These are phyloP conservation scores for Penicillium sumatraense DNA, from an alignment of 2,329 filamentous ascomycete species.

Conservation along the genomic window DNA sequence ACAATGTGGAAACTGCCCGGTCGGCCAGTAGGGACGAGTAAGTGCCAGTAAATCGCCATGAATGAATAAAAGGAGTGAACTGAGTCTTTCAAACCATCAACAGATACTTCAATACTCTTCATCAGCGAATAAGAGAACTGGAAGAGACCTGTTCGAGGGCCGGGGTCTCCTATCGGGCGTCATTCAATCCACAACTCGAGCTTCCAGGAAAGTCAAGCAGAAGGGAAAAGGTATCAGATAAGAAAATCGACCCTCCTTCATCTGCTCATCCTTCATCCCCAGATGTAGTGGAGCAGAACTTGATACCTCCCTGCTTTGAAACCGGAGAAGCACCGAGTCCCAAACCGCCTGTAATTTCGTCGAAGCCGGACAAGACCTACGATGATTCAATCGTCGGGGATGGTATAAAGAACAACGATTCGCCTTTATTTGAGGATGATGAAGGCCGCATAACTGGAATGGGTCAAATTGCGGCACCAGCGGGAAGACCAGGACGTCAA, in stretches of 20 bases:
- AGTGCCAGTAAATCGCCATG: neutral
- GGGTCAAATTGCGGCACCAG: slow-evolving; percentile 5
- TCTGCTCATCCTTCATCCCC: too few relatives aligned
- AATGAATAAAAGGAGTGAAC: too few relatives aligned
- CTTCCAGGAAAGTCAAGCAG: too few relatives aligned
- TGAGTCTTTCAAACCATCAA: too few relatives aligned
- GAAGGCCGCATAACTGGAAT: slow-evolving; percentile 8
- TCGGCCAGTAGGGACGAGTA: slow-evolving; percentile 5
- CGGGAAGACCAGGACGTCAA: neutral
- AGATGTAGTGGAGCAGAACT: too few relatives aligned
- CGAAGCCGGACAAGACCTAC: too few relatives aligned
- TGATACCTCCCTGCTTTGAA: too few relatives aligned
- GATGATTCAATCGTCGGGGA: too few relatives aligned
- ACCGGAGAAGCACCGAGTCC: too few relatives aligned
- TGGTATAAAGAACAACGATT: neutral
- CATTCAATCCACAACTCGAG: neutral
- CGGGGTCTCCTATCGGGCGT: neutral
- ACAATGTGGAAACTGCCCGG: slow-evolving; percentile 6
- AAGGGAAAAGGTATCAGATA: too few relatives aligned
- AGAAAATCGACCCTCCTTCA: too few relatives aligned
- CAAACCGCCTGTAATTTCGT: too few relatives aligned
- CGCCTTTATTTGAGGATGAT: slow-evolving; percentile 8
- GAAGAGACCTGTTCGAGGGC: slow-evolving; percentile 6
- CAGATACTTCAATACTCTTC: slow-evolving; percentile 6
- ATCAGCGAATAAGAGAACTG: slow-evolving; percentile 11